Evolutionary conservation across 768 basidiomycete genomes (phyloP), one percentile per base, ranked within the genome.

Genomic region (Boletus pseudopeckii): DNA sequence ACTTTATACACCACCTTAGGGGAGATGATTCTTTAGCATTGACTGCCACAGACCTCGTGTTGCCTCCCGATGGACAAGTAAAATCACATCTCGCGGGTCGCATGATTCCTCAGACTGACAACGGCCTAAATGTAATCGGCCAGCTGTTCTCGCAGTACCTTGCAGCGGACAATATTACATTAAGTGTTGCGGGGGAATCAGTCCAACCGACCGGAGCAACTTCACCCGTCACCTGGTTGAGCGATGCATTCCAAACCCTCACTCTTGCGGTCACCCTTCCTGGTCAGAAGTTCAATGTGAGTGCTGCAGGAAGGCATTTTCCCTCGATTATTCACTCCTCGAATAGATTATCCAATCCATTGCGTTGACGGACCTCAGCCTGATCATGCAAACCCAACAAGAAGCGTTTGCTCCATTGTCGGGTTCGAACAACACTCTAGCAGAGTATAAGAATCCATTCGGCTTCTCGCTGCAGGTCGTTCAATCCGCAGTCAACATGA

Each of bases 381-480:
- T 88, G 34, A 76, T 71, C 7, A 76, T 88, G 68, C 65, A 77
- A 26, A 75, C 74, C 7, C 74, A 74, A 37, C 74, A 75, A 48
- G 74, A 88, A 64, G 74, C 81, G 0, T 87, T 81, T 59, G 78
- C 80, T 1, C 85, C 86, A 0, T 71, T 78, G n/a, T 72, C 85
- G 0, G 78, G 81, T 56, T 87, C 84, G 5, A 69, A 77, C 38
- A 68, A 73, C 47, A 83, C 82, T 0, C 50, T 82, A 4, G 84
- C 82, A 15, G 70, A 75, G 57, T 86, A 85, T 66, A 80, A 79
- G 67, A 90, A 88, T 68, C 87, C 88, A 1, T 89, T 89, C 64
- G 87, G 87, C 4, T 90, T 90, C 70, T 80, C 83, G 11, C 65
- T 89, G 49, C 85, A 88, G 61, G 83, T 86, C 22, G 66, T 82